A percentile compares a stretch with the other conserved stretches of the same genome.
Conservation (phyloP, 2,329 filamentous ascomycete species). For the Curvularia sp. region DNA sequence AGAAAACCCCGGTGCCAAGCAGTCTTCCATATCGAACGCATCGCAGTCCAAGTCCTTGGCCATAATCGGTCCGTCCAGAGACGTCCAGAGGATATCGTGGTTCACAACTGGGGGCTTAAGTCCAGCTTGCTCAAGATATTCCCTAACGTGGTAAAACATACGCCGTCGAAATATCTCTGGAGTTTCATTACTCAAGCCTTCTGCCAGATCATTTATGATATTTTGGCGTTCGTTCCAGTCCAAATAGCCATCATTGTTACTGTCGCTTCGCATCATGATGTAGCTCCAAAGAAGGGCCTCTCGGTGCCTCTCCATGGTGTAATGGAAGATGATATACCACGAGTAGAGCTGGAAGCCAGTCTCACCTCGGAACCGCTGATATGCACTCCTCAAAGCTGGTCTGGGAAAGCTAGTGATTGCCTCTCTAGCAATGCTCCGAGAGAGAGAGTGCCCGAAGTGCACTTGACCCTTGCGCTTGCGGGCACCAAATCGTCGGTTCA, state of each 20-base stretch:
- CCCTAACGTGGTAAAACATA: slow-evolving; percentile 52
- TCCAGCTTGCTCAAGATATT: slow-evolving; percentile 49
- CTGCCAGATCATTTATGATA: slow-evolving; percentile 49
- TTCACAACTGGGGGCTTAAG: slow-evolving; percentile 53
- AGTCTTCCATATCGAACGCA: slow-evolving; percentile 54
- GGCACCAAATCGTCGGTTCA: slow-evolving; percentile 56
- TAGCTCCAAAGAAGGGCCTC: slow-evolving; percentile 56
- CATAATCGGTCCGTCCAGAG: slow-evolving; percentile 52
- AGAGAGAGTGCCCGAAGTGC: slow-evolving; percentile 55
- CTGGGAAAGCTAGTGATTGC: slow-evolving; percentile 54
- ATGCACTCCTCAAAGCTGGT: slow-evolving; percentile 51
- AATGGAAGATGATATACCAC: slow-evolving; percentile 55
- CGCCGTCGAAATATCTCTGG: slow-evolving; percentile 45
- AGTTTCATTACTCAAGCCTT: slow-evolving; percentile 48
- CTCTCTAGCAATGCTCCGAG: slow-evolving; percentile 51
- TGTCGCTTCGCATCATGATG: slow-evolving; percentile 52
- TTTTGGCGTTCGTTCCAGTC: slow-evolving; percentile 51
- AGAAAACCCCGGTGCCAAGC: slow-evolving; percentile 54
- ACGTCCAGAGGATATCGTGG: slow-evolving; percentile 54
- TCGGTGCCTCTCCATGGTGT: slow-evolving; percentile 55
- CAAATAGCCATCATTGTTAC: slow-evolving; percentile 52
- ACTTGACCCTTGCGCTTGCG: slow-evolving; percentile 56
- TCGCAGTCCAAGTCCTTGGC: slow-evolving; percentile 53
- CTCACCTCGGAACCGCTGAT: slow-evolving; percentile 55
- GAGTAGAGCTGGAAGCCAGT: slow-evolving; percentile 55